Percentiles rank a stretch among this genome's conserved stretches.
Conservation (phyloP, 1,139 yeast genomes). For the Tardiomyces blankii region DNA sequence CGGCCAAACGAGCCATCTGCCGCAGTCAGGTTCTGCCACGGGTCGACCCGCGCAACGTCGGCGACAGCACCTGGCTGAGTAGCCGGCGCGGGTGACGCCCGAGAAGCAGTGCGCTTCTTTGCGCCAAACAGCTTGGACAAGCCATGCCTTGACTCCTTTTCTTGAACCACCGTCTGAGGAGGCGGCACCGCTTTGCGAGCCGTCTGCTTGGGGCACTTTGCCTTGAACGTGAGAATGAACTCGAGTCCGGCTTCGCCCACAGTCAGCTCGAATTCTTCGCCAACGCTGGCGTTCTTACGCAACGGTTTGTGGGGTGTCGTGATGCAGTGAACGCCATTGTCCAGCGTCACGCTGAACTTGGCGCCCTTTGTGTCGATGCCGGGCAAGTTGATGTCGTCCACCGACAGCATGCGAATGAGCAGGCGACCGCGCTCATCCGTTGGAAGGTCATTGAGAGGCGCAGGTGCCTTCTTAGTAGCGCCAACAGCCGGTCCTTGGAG, state of each 20-base stretch:
- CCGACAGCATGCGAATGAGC: constrained; percentile 53
- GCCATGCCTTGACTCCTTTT: background rate
- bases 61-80: background rate
- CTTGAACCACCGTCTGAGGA: background rate
- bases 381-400: constrained; percentile 40
- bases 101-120: background rate
- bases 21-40: constrained; percentile 34
- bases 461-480: no score
- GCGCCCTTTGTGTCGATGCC: constrained; percentile 33
- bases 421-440: constrained; percentile 57
- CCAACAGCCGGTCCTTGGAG: background rate
- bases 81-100: background rate
- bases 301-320: constrained; percentile 55
- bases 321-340: constrained; percentile 81
- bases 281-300: constrained; percentile 31
- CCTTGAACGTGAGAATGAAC: constrained; percentile 59
- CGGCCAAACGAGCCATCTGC: constrained; percentile 84
- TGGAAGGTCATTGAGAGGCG: constrained; percentile 14
- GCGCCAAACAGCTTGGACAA: background rate
- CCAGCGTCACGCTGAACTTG: constrained; percentile 57
- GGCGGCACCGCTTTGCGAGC: constrained; percentile 4
- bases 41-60: background rate
- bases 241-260: constrained; percentile 47
- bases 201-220: constrained; percentile 17
- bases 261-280: constrained; percentile 75